phyloP scores from a whole-genome alignment of 495 filamentous ascomycete species.

The Lophium mytilinum region DNA sequence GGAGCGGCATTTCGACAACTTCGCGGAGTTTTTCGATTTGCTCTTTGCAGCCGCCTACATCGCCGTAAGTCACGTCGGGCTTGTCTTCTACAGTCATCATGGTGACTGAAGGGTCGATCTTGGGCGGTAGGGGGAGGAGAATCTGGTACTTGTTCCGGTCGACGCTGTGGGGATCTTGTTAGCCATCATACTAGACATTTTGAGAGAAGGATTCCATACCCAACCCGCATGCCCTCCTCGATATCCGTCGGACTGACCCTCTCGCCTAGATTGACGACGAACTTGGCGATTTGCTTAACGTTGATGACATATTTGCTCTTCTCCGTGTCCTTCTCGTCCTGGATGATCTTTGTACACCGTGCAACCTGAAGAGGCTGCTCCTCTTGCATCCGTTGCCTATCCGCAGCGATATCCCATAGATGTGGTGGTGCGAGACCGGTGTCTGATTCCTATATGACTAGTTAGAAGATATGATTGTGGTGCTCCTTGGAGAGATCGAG shows the following conservation, averaged over 20 bases:
- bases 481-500: constrained; percentile 21
- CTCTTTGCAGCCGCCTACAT: constrained; percentile 98
- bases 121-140: constrained; percentile 89
- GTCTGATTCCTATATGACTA: constrained; percentile 72
- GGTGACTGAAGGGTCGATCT: constrained; percentile 97
- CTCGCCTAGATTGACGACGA: constrained; percentile 96
- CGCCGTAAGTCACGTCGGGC: constrained; percentile 97
- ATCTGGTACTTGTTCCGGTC: constrained; percentile 99
- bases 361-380: constrained; percentile 97
- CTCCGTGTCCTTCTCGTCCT: constrained; percentile 89
- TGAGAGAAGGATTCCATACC: constrained; percentile 40
- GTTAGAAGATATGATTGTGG: not conserved
- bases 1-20: constrained; percentile 94
- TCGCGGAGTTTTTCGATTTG: constrained; percentile 98
- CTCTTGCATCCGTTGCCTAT: constrained; percentile 95
- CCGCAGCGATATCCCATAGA: constrained; percentile 96
- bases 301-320: constrained; percentile 99
- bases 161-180: constrained; percentile 46
- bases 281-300: constrained; percentile 99
- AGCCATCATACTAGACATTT: not conserved
- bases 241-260: constrained; percentile 97
- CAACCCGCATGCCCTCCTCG: constrained; percentile 97
- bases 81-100: constrained; percentile 99
- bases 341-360: constrained; percentile 97
- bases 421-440: constrained; percentile 96